These are phyloP conservation scores for Coemansia sp. DNA, from an alignment of 192 early-diverging fungal species.

Conservation along the genomic window DNA sequence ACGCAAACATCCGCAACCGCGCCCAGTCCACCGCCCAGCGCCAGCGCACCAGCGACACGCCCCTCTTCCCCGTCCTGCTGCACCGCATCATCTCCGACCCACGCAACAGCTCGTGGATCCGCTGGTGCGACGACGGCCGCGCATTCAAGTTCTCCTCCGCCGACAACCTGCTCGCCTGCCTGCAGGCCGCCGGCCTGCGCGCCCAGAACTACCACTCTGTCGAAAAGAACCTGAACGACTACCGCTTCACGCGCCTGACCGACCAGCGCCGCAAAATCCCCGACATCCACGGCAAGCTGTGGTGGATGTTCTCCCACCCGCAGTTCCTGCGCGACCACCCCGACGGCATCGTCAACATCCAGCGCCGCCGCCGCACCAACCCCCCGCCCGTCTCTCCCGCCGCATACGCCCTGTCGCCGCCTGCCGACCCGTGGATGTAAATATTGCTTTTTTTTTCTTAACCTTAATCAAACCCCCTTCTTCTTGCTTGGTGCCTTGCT, in stretches of 20 bases:
- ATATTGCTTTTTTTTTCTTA: constrained; percentile 13
- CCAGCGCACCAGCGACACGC: constrained; percentile 52
- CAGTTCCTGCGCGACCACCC: constrained; percentile 45
- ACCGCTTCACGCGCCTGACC: constrained; percentile 42
- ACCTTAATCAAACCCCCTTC: constrained; percentile 9
- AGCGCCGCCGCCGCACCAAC: constrained; percentile 46
- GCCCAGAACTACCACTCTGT: constrained; percentile 54
- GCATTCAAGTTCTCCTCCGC: constrained; percentile 51
- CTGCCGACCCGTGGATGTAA: constrained; percentile 30
- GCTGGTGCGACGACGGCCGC: constrained; percentile 50
- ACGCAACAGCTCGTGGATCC: constrained; percentile 46
- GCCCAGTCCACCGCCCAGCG: constrained; percentile 39
- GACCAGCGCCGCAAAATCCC: constrained; percentile 50
- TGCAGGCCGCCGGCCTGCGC: constrained; percentile 44
- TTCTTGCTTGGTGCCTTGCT: constrained; percentile 42
- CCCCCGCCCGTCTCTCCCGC: constrained; percentile 39
- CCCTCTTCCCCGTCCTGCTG: constrained; percentile 49
- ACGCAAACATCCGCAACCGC: constrained; percentile 51
- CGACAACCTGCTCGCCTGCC: constrained; percentile 38
- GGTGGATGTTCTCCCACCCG: constrained; percentile 52
- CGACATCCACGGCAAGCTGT: constrained; percentile 39
- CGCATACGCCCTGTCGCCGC: constrained; percentile 4
- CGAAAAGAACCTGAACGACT: constrained; percentile 54
- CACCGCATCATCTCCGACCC: constrained; percentile 49
- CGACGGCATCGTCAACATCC: constrained; percentile 48